A percentile compares a stretch with the other conserved stretches of the same genome.
These are phyloP conservation scores for Neurospora sp. DNA, from an alignment of 495 filamentous ascomycete species.

Conservation along the genomic window DNA sequence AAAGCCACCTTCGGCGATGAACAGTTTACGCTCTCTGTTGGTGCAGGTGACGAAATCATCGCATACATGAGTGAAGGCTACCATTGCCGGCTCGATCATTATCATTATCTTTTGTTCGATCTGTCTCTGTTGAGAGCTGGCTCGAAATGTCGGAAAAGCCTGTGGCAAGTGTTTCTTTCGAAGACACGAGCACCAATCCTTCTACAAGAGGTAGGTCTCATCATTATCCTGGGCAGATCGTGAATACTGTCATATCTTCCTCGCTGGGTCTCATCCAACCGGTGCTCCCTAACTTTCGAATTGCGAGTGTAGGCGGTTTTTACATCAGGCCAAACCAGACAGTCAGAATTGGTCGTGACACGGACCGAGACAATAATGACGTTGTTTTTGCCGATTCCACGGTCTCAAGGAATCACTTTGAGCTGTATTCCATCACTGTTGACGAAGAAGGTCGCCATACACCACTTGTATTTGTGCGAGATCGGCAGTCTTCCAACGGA, in stretches of 20 bases:
- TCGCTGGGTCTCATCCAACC: not conserved
- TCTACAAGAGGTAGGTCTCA: conserved; percentile 2
- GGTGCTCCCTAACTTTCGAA: not conserved
- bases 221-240: not conserved
- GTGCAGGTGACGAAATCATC: not conserved
- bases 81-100: not conserved
- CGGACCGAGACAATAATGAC: conserved; percentile 21
- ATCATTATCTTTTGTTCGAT: not conserved
- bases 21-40: not conserved
- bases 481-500: conserved; percentile 47
- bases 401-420: conserved; percentile 50
- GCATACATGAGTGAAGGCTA: not conserved
- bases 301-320: conserved; percentile 4
- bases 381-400: conserved; percentile 30
- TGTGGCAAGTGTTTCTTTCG: conserved; percentile 7
- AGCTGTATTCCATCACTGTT: conserved; percentile 51
- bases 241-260: not conserved
- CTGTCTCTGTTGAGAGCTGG: not conserved
- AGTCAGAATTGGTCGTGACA: conserved; percentile 27
- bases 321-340: conserved; percentile 18
- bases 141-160: not conserved
- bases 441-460: conserved; percentile 25
- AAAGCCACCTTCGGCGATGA: not conserved
- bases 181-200: conserved; percentile 7
- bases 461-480: conserved; percentile 51